Evolutionary conservation across 2,329 filamentous ascomycete genomes (phyloP).

Genomic region (Fusarium begoniae): DNA sequence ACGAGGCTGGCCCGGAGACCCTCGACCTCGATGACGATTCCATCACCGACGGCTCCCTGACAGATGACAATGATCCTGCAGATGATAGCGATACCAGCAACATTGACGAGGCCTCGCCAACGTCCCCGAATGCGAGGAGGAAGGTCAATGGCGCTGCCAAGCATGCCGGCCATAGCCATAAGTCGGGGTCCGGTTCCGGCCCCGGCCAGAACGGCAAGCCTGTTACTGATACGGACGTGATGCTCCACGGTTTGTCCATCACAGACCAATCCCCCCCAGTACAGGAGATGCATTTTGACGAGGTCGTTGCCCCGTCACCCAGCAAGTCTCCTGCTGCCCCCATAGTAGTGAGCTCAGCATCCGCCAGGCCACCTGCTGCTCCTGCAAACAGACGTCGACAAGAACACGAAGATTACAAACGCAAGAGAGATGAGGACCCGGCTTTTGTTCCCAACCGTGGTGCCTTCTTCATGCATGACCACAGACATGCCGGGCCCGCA

Average conservation of each 20-base stretch:
- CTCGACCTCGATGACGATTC: constrained; percentile 72
- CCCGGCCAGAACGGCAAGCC: constrained; percentile 45
- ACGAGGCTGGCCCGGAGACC: constrained; percentile 66
- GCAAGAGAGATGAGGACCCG: constrained; percentile 87
- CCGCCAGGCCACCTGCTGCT: constrained; percentile 63
- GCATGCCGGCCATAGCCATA: constrained; percentile 43
- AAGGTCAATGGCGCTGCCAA: constrained; percentile 55
- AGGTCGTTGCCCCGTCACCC: constrained; percentile 49
- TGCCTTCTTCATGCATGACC: constrained; percentile 97
- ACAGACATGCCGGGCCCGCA: constrained; percentile 79
- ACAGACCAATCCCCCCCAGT: constrained; percentile 53
- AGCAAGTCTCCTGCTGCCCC: constrained; percentile 57
- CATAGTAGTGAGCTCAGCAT: constrained; percentile 64
- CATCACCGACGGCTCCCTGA: constrained; percentile 70
- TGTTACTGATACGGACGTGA: constrained; percentile 65
- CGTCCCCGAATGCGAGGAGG: constrained; percentile 54
- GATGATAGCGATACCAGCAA: constrained; percentile 73
- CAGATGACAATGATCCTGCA: constrained; percentile 68
- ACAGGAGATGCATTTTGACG: constrained; percentile 59
- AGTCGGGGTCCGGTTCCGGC: constrained; percentile 49
- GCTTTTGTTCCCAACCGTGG: constrained; percentile 94
- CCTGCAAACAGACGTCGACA: constrained; percentile 77
- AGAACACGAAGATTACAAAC: constrained; percentile 91
- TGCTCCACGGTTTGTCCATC: constrained; percentile 64
- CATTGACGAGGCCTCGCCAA: constrained; percentile 65